Percentiles rank a stretch among this genome's conserved stretches.
phyloP scores from a whole-genome alignment of 805 yeast species.

The Lachancea dasiensis region DNA sequence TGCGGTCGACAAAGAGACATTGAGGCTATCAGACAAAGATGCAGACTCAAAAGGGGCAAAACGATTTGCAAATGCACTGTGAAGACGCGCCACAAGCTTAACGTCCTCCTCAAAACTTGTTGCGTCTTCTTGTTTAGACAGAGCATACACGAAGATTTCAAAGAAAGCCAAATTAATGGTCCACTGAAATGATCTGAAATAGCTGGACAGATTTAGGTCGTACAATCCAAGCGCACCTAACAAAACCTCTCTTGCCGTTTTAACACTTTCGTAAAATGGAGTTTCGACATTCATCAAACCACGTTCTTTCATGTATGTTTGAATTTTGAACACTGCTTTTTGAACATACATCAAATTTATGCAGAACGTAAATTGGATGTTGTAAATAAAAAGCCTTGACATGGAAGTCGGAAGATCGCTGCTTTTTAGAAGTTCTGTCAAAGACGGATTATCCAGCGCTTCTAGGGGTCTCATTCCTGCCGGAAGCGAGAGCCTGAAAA shows the following conservation, averaged over 20 bases:
- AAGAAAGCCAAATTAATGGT: conserved; percentile 6
- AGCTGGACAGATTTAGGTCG: conserved; percentile 2
- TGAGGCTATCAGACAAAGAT: neutral
- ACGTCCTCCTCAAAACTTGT: conserved; percentile 3
- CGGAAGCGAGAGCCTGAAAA: conserved; percentile 5
- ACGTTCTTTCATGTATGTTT: neutral
- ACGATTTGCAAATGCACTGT: conserved; percentile 1
- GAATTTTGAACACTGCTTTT: conserved; percentile 7
- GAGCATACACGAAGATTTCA: conserved; percentile 7
- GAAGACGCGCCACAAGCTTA: conserved; percentile 1
- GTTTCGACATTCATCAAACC: neutral
- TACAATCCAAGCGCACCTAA: neutral
- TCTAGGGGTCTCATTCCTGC: conserved; percentile 4
- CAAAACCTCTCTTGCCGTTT: conserved; percentile 5
- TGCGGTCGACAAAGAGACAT: neutral
- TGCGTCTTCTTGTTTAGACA: conserved; percentile 4
- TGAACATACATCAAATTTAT: conserved; percentile 6
- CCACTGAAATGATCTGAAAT: conserved; percentile 6
- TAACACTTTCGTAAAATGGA: conserved; percentile 5
- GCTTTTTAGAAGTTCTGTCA: conserved; percentile 1
- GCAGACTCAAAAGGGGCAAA: neutral
- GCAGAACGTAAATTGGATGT: conserved; percentile 4
- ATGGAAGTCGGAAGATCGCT: conserved; percentile 5
- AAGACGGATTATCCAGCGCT: neutral
- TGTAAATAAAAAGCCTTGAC: conserved; percentile 1